Conservation (phyloP, 2,329 filamentous ascomycete genomes). For the Corynespora cassiicola region DNA sequence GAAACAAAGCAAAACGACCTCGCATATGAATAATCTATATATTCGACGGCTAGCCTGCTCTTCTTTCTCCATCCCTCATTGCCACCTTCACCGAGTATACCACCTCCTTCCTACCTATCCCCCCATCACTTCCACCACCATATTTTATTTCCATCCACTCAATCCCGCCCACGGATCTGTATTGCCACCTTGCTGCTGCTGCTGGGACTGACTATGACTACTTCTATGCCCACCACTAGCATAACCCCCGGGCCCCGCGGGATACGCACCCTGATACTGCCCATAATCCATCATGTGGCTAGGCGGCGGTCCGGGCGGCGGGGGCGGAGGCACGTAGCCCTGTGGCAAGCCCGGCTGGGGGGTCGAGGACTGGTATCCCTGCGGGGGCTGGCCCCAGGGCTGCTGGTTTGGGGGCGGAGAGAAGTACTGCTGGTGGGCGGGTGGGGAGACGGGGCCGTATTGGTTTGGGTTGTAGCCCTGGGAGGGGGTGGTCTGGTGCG, state of each 20-base stretch:
- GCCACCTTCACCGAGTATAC: too few species aligned
- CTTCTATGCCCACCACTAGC: slow-evolving; percentile 53
- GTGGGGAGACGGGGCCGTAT: slow-evolving; percentile 55
- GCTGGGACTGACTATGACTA: slow-evolving; percentile 43
- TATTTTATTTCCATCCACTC: slow-evolving; percentile 72
- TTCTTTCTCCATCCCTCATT: too few species aligned
- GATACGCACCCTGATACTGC: slow-evolving; percentile 43
- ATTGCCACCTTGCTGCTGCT: slow-evolving; percentile 41
- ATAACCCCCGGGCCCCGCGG: slow-evolving; percentile 62
- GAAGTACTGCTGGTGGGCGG: slow-evolving; percentile 66
- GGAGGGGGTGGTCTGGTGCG: slow-evolving; percentile 22
- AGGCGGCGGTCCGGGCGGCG: slow-evolving; percentile 69
- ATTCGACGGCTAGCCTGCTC: too few species aligned
- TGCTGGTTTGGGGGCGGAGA: slow-evolving; percentile 57
- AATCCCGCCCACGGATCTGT: slow-evolving; percentile 74
- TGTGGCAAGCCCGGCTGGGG: slow-evolving; percentile 62
- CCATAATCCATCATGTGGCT: slow-evolving; percentile 61
- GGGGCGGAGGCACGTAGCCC: slow-evolving; percentile 71
- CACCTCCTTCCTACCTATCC: too few species aligned
- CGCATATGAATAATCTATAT: too few species aligned
- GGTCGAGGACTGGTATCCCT: slow-evolving; percentile 61
- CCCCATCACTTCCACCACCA: too few species aligned
- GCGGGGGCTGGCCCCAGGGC: slow-evolving; percentile 56
- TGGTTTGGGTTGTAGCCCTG: slow-evolving; percentile 53
- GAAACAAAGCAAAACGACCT: too few species aligned